Conservation (phyloP, 768 basidiomycete genomes). For the Serendipita sp. region DNA sequence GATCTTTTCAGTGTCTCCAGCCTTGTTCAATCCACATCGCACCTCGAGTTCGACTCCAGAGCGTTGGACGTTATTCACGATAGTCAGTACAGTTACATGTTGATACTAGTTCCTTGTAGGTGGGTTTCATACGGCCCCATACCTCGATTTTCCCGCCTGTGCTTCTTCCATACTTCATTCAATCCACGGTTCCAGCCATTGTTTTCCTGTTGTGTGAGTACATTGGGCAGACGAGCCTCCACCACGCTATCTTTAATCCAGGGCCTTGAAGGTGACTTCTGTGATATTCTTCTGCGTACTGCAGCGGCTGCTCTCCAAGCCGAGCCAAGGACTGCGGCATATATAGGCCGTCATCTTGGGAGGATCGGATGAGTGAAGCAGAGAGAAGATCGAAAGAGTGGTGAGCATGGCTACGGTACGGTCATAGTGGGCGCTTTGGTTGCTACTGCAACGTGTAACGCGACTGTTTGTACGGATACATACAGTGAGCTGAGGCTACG, state of each 20-base stretch:
- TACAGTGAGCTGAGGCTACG: no score
- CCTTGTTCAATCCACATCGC: constrained; percentile 77
- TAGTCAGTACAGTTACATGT: constrained; percentile 99
- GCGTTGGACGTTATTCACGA: constrained; percentile 39
- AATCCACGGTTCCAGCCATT: background rate
- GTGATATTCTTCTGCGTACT: background rate
- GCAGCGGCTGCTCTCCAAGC: background rate
- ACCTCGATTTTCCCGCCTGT: constrained; percentile 1
- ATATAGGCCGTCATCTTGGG: no score
- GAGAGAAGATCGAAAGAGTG: no score
- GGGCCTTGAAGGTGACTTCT: constrained; percentile 43
- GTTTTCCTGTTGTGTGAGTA: background rate
- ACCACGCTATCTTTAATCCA: constrained; percentile 68
- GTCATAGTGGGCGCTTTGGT: no score
- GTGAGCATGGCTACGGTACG: no score
- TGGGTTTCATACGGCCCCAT: constrained; percentile 33
- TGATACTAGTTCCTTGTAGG: constrained; percentile 92
- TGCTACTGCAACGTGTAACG: no score
- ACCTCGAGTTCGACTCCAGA: constrained; percentile 85
- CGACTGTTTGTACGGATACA: no score
- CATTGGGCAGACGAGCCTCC: constrained; percentile 22
- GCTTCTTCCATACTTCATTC: background rate
- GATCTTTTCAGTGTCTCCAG: constrained; percentile 77
- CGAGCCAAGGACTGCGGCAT: no score
- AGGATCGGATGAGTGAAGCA: no score